phyloP scores from a whole-genome alignment of 176 grass and related monocot genomes.

The Elymus sibiricus region DNA sequence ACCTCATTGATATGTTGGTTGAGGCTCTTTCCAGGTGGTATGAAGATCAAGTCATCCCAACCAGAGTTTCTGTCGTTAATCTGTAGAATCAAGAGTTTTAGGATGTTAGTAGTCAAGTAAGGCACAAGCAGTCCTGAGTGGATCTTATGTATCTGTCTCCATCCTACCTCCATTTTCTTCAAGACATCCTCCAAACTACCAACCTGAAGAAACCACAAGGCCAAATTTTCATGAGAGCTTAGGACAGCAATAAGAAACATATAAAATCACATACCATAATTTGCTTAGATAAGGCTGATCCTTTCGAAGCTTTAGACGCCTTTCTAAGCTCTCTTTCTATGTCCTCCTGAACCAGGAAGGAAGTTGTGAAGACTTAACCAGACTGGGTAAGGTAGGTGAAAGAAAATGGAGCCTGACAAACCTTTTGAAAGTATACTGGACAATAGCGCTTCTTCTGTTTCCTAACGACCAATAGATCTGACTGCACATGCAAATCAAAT shows the following conservation, averaged over 20 bases:
- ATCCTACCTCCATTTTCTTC: conserved; percentile 95
- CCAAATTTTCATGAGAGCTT: conserved; percentile 1
- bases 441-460: conserved; percentile 94
- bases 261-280: conserved; percentile 60
- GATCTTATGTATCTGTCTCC: neutral
- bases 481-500: conserved; percentile 54
- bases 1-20: conserved; percentile 84
- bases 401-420: conserved; percentile 25
- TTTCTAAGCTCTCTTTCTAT: conserved; percentile 90
- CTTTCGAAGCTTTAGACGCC: conserved; percentile 54
- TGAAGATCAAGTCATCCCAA: conserved; percentile 98
- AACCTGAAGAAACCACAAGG: conserved; percentile 49
- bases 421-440: conserved; percentile 98
- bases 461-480: conserved; percentile 84
- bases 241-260: neutral
- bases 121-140: neutral
- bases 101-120: neutral
- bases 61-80: conserved; percentile 90
- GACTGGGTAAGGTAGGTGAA: neutral
- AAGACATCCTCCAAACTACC: conserved; percentile 94
- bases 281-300: conserved; percentile 63
- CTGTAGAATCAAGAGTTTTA: conserved; percentile 28
- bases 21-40: conserved; percentile 86
- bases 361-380: conserved; percentile 12
- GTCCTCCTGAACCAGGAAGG: conserved; percentile 58